Percentiles rank a stretch among this genome's conserved stretches.
Conservation (phyloP, 2,329 filamentous ascomycete species). For the Exserohilum rostratum region DNA sequence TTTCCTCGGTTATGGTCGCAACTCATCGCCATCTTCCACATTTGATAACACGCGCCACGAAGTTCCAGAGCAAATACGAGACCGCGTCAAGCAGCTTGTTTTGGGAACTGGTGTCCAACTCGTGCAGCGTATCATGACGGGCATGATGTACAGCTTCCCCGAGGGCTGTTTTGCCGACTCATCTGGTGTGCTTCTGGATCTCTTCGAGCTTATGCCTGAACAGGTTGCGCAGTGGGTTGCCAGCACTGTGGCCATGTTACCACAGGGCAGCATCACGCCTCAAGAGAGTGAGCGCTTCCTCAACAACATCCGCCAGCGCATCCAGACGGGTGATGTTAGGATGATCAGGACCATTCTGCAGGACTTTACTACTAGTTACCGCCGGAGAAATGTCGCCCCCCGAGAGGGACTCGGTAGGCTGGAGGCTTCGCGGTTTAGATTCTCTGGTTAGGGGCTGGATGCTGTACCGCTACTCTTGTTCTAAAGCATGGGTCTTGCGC, state of each 20-base stretch:
- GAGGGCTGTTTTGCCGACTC: conserved; percentile 94
- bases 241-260: conserved; percentile 81
- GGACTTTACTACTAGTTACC: conserved; percentile 95
- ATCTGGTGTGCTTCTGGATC: conserved; percentile 84
- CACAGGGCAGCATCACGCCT: conserved; percentile 72
- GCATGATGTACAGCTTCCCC: conserved; percentile 99
- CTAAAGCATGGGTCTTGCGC: background rate
- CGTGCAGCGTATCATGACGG: conserved; percentile 87
- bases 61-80: conserved; percentile 72
- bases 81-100: conserved; percentile 75
- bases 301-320: conserved; percentile 77
- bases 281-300: conserved; percentile 82
- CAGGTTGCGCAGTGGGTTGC: conserved; percentile 84
- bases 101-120: conserved; percentile 74
- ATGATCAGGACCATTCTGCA: conserved; percentile 86
- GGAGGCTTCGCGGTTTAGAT: conserved; percentile 86
- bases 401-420: conserved; percentile 86
- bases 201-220: conserved; percentile 85
- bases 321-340: conserved; percentile 71
- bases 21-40: conserved; percentile 68
- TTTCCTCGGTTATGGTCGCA: conserved; percentile 83
- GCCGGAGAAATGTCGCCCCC: conserved; percentile 92
- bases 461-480: conserved; percentile 11
- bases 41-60: conserved; percentile 64
- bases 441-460: conserved; percentile 52